phyloP scores from a whole-genome alignment of 2,329 filamentous ascomycete species.

The Colletotrichum sojae region DNA sequence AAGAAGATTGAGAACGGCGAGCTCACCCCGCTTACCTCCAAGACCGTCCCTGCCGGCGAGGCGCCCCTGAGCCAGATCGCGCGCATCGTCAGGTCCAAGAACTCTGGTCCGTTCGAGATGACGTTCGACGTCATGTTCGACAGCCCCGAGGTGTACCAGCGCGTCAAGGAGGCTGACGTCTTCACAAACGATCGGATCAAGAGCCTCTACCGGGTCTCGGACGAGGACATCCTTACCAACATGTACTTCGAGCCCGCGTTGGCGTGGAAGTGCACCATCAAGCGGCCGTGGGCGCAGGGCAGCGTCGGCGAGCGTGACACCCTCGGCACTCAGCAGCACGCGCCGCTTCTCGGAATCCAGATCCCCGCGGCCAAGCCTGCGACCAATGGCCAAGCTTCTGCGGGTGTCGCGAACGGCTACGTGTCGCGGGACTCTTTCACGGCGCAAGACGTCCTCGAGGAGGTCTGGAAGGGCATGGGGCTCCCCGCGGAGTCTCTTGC shows the following conservation, averaged over 20 bases:
- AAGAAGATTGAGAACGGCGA: not conserved
- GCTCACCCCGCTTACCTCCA: constrained; percentile 5
- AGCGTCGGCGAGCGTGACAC: constrained; percentile 55
- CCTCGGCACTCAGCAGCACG: constrained; percentile 56
- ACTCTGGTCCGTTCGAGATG: constrained; percentile 65
- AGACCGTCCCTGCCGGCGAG: not conserved
- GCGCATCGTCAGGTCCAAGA: constrained; percentile 63
- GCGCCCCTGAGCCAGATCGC: constrained; percentile 51
- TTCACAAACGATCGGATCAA: constrained; percentile 54
- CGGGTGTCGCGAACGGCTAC: not conserved
- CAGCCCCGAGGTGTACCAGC: constrained; percentile 49
- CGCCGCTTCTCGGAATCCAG: constrained; percentile 48
- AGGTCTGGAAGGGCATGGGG: constrained; percentile 24
- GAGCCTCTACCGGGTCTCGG: constrained; percentile 47
- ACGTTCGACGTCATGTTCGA: constrained; percentile 67
- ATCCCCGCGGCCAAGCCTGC: constrained; percentile 38
- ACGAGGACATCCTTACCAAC: constrained; percentile 52
- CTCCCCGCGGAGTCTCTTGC: constrained; percentile 9
- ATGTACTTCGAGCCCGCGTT: constrained; percentile 61
- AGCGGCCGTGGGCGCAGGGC: constrained; percentile 51
- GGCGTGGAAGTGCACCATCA: constrained; percentile 62
- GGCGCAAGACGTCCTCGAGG: constrained; percentile 17
- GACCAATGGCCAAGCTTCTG: not conserved
- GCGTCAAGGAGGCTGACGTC: constrained; percentile 53
- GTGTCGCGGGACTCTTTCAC: not conserved